These are phyloP conservation scores for Acrodontium crateriforme DNA, from an alignment of 2,329 filamentous ascomycete species.

Conservation along the genomic window DNA sequence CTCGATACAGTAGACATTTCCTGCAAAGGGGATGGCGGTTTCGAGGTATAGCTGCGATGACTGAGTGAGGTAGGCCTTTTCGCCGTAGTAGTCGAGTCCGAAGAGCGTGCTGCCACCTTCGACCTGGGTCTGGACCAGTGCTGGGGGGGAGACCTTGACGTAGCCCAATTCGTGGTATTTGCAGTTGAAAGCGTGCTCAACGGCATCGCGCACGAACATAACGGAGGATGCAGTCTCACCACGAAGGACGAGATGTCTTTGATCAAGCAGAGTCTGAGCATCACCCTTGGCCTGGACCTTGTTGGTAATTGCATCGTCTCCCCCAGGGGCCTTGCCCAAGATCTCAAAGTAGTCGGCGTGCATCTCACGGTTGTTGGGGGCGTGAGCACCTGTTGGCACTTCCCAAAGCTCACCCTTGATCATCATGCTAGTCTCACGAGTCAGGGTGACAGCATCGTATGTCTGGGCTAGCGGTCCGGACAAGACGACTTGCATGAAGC, in stretches of 20 bases:
- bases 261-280: constrained; percentile 61
- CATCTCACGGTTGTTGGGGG: constrained; percentile 73
- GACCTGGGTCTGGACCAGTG: constrained; percentile 87
- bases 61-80: constrained; percentile 87
- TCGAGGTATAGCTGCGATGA: constrained; percentile 96
- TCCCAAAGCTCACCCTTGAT: constrained; percentile 73
- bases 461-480: constrained; percentile 72
- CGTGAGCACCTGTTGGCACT: constrained; percentile 63
- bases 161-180: constrained; percentile 64
- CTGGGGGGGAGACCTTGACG: constrained; percentile 75
- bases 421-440: constrained; percentile 74
- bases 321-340: constrained; percentile 62
- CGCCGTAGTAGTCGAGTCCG: constrained; percentile 75
- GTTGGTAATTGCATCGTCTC: constrained; percentile 86
- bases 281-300: constrained; percentile 55
- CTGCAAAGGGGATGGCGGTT: constrained; percentile 78
- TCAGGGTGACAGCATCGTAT: constrained; percentile 79
- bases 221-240: constrained; percentile 73
- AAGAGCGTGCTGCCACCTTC: constrained; percentile 89
- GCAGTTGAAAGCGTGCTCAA: constrained; percentile 67
- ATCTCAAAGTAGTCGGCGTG: constrained; percentile 83
- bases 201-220: constrained; percentile 71
- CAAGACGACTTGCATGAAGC: constrained; percentile 72
- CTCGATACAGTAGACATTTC: constrained; percentile 94
- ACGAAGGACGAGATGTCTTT: constrained; percentile 72